phyloP scores from a whole-genome alignment of 441 rosid species.

The Populus hybrid region DNA sequence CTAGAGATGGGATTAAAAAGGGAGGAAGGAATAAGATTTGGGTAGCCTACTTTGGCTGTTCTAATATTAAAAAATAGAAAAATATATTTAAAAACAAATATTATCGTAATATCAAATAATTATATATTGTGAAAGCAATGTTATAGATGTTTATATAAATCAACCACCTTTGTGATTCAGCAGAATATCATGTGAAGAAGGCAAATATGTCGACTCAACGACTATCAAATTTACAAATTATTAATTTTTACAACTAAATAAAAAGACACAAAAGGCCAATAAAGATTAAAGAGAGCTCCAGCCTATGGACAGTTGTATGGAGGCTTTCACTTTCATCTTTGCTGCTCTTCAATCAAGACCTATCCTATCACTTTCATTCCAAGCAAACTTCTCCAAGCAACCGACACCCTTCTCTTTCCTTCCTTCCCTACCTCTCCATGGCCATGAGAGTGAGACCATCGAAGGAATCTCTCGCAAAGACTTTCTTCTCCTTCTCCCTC shows the following conservation, averaged over 20 bases:
- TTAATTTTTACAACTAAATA: background rate
- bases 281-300: constrained; percentile 19
- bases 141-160: no score
- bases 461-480: constrained; percentile 5
- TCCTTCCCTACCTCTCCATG: background rate
- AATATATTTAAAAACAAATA: no score
- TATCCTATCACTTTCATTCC: constrained; percentile 23
- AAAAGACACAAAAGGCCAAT: background rate
- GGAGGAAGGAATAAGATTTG: no score
- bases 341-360: background rate
- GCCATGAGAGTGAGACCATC: constrained; percentile 4
- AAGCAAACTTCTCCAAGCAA: constrained; percentile 38
- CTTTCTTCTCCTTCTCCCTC: background rate
- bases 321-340: constrained; percentile 22
- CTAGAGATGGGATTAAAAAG: no score
- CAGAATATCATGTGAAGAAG: background rate
- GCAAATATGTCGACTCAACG: background rate
- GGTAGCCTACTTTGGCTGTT: no score
- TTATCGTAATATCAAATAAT: no score
- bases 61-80: no score
- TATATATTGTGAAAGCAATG: no score
- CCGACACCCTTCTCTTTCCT: constrained; percentile 7
- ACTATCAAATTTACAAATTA: background rate
- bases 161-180: background rate
- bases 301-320: constrained; percentile 18